phyloP scores from a whole-genome alignment of 768 basidiomycete genomes.

The Tulasnella sp. region DNA sequence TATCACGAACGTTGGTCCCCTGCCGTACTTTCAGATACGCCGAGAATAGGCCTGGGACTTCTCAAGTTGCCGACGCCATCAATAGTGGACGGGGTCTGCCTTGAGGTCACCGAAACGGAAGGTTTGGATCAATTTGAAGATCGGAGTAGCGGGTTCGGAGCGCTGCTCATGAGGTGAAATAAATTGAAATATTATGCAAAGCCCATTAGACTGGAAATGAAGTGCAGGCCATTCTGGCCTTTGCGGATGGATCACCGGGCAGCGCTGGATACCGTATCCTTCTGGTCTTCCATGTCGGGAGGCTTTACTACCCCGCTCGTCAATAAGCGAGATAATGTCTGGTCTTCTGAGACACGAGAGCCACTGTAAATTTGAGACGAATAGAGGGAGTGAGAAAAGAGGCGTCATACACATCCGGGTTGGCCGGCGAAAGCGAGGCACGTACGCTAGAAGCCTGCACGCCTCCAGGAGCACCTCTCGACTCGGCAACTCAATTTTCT shows the following conservation, averaged over 20 bases:
- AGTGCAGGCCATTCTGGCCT: not conserved
- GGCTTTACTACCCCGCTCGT: conserved; percentile 57
- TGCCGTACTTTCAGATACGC: conserved; percentile 54
- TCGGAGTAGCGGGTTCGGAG: not conserved
- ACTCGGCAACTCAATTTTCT: conserved; percentile 74
- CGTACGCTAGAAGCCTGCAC: conserved; percentile 59
- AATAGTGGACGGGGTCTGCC: conserved; percentile 63
- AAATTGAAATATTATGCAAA: not conserved
- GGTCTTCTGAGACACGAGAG: conserved; percentile 44
- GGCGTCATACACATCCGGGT: conserved; percentile 24
- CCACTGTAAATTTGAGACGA: conserved; percentile 44
- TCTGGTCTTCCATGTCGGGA: conserved; percentile 42
- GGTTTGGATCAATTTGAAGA: not conserved
- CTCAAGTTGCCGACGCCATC: conserved; percentile 71
- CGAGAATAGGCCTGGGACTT: conserved; percentile 71
- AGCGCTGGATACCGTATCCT: conserved; percentile 8
- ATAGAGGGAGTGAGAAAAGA: not conserved
- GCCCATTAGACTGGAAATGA: not conserved
- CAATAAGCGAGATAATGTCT: conserved; percentile 51
- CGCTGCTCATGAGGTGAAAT: not conserved
- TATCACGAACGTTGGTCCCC: not conserved
- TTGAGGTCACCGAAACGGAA: conserved; percentile 40
- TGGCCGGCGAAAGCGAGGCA: conserved; percentile 31
- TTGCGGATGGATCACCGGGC: not conserved
- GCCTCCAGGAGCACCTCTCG: conserved; percentile 70